Conservation (phyloP, 2,329 filamentous ascomycete genomes). For the Venturiaceae sp. region DNA sequence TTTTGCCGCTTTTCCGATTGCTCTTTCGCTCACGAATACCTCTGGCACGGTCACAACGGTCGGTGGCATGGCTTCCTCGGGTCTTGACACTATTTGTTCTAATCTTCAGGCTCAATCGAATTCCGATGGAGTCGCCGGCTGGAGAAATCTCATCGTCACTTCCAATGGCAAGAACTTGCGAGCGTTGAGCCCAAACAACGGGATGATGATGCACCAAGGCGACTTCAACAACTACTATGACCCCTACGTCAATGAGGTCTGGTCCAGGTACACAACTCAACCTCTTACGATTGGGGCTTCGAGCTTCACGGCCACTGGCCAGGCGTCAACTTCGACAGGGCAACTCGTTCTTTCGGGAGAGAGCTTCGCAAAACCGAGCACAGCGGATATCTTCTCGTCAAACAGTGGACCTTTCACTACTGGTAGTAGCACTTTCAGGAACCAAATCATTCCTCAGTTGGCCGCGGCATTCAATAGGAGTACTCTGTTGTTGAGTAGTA, state of each 20-base stretch:
- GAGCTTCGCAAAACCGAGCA: conserved; percentile 48
- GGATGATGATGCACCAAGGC: conserved; percentile 32
- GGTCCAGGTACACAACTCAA: conserved; percentile 49
- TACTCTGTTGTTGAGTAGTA: conserved; percentile 46
- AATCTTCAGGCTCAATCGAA: conserved; percentile 45
- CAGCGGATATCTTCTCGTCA: conserved; percentile 57
- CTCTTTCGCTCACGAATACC: conserved; percentile 31
- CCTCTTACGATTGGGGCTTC: neutral
- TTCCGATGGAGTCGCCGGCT: conserved; percentile 45
- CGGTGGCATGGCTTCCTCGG: conserved; percentile 48
- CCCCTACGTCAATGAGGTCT: conserved; percentile 42
- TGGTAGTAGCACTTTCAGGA: conserved; percentile 29
- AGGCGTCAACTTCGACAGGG: conserved; percentile 38
- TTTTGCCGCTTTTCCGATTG: conserved; percentile 49
- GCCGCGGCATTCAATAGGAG: conserved; percentile 67
- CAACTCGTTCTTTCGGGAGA: conserved; percentile 34
- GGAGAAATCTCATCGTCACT: conserved; percentile 49
- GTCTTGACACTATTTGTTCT: conserved; percentile 45
- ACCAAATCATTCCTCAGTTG: conserved; percentile 61
- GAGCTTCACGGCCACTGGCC: conserved; percentile 38
- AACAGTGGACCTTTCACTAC: conserved; percentile 51
- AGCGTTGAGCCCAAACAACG: conserved; percentile 34
- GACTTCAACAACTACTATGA: conserved; percentile 44
- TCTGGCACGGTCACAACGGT: conserved; percentile 33
- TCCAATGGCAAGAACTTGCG: conserved; percentile 27